These are phyloP conservation scores for Epichloe aotearoae DNA, from an alignment of 2,329 filamentous ascomycete genomes.

Conservation along the genomic window DNA sequence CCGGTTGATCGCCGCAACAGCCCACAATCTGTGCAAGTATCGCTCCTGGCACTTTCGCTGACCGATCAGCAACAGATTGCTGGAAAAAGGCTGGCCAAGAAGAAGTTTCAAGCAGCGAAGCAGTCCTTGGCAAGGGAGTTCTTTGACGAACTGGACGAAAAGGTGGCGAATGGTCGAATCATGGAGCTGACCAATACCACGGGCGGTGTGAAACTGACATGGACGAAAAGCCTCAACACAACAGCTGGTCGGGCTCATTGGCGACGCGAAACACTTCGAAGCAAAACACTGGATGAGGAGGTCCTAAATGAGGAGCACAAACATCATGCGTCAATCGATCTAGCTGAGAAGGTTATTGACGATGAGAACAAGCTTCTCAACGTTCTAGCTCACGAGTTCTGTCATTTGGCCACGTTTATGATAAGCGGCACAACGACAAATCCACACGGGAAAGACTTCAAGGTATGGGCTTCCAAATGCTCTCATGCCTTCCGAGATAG, in stretches of 20 bases:
- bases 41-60: neutral
- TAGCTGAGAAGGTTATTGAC: constrained; percentile 79
- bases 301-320: constrained; percentile 21
- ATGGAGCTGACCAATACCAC: constrained; percentile 43
- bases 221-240: constrained; percentile 67
- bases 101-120: constrained; percentile 49
- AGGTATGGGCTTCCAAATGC: constrained; percentile 52
- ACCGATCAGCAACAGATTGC: neutral
- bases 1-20: neutral
- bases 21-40: neutral
- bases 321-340: constrained; percentile 68
- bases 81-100: constrained; percentile 24
- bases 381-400: constrained; percentile 92
- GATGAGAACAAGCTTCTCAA: constrained; percentile 67
- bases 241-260: constrained; percentile 67
- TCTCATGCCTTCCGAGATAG: constrained; percentile 42
- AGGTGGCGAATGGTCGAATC: constrained; percentile 49
- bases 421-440: constrained; percentile 59
- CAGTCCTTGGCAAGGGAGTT: constrained; percentile 50
- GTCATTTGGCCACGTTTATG: constrained; percentile 88
- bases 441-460: constrained; percentile 77
- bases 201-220: constrained; percentile 58
- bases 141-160: constrained; percentile 52
- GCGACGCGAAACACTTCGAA: constrained; percentile 44
- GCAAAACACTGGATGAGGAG: constrained; percentile 13